phyloP scores from a whole-genome alignment of 805 yeast genomes.

The Clavispora santaluciae region DNA sequence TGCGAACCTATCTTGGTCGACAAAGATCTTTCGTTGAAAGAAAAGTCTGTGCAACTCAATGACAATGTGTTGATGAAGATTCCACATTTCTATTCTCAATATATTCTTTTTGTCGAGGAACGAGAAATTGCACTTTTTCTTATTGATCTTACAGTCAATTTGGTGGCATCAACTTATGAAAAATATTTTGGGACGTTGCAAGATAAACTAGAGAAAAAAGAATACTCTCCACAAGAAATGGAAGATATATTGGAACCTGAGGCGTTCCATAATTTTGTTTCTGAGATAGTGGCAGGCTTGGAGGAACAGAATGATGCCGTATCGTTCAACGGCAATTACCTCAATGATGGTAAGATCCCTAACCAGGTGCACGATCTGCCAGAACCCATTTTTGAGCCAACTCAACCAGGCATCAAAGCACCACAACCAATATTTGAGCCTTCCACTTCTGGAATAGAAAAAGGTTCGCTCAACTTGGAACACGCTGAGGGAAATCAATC shows the following conservation, averaged over 20 bases:
- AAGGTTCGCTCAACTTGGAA: no score
- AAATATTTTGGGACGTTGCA: slow-evolving; percentile 39
- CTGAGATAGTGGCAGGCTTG: slow-evolving; percentile 26
- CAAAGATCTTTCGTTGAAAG: slow-evolving; percentile 16
- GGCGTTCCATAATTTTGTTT: slow-evolving; percentile 48
- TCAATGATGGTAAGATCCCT: not conserved
- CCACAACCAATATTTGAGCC: no score
- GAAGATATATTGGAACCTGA: slow-evolving; percentile 63
- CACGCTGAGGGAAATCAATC: no score
- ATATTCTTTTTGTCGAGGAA: slow-evolving; percentile 55
- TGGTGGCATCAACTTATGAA: slow-evolving; percentile 54
- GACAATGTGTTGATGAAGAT: slow-evolving; percentile 48
- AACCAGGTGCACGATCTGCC: not conserved
- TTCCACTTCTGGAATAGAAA: no score
- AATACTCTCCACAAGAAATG: slow-evolving; percentile 22
- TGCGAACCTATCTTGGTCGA: slow-evolving; percentile 36
- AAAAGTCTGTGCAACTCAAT: slow-evolving; percentile 39
- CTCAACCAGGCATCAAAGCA: not conserved
- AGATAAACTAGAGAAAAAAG: slow-evolving; percentile 17
- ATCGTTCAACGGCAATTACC: not conserved
- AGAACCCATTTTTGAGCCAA: not conserved
- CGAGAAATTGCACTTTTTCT: slow-evolving; percentile 32
- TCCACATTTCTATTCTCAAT: slow-evolving; percentile 50
- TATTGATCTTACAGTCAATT: slow-evolving; percentile 37
- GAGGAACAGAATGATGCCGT: slow-evolving; percentile 11